A percentile compares a stretch with the other conserved stretches of the same genome.
These are phyloP conservation scores for Saposhnikovia divaricata DNA, from an alignment of 129 eudicot genomes.

Conservation along the genomic window DNA sequence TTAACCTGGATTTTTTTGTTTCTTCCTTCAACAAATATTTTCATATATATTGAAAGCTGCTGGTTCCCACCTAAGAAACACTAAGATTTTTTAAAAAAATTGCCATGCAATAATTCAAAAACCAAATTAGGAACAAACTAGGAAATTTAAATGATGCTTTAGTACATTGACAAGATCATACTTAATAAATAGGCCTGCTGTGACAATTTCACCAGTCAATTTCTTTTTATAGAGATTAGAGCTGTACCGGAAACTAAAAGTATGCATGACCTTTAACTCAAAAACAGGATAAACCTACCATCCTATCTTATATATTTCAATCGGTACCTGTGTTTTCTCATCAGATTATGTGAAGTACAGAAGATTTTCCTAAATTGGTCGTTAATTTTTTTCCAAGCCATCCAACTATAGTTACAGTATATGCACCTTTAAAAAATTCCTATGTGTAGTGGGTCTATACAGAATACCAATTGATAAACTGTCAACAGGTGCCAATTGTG, in stretches of 20 bases:
- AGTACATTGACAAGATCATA: conserved; percentile 1
- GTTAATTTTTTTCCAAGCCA: not conserved
- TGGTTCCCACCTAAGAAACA: not conserved
- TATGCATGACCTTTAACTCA: not conserved
- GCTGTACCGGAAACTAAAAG: not conserved
- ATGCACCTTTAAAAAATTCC: not conserved
- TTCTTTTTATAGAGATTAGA: not conserved
- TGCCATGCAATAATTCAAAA: not conserved
- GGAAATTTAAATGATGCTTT: not conserved
- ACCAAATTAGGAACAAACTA: not conserved
- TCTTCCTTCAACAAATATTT: not conserved
- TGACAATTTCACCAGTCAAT: not conserved
- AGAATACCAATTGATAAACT: conserved; percentile 7
- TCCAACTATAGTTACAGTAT: not conserved
- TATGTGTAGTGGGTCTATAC: not conserved
- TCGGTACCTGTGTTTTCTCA: not conserved
- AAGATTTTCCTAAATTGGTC: not conserved
- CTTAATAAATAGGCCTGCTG: not conserved
- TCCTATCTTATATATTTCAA: not conserved
- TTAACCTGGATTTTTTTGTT: not conserved
- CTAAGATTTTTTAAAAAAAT: not conserved
- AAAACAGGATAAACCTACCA: not conserved
- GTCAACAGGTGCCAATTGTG: conserved; percentile 72
- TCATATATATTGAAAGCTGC: not conserved
- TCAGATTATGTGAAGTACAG: not conserved